These are phyloP conservation scores for Coemansia sp. DNA, from an alignment of 192 early-diverging fungal species.

Conservation along the genomic window DNA sequence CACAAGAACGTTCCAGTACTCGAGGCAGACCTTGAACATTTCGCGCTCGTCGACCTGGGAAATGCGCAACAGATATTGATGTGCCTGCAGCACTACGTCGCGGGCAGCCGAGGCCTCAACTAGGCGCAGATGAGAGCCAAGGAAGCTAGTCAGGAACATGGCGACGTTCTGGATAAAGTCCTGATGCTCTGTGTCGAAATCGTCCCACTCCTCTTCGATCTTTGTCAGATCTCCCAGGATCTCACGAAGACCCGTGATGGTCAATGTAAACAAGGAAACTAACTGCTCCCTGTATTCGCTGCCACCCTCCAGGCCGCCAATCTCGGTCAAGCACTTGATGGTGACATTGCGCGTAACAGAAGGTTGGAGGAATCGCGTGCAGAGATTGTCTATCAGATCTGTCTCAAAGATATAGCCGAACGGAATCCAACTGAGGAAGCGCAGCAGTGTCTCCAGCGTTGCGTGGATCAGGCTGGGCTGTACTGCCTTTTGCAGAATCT, in stretches of 20 bases:
- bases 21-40: slow-evolving; percentile 96
- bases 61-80: slow-evolving; percentile 87
- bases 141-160: slow-evolving; percentile 87
- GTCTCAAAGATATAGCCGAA: slow-evolving; percentile 98
- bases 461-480: slow-evolving; percentile 88
- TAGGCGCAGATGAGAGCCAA: slow-evolving; percentile 74
- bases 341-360: slow-evolving; percentile 89
- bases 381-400: slow-evolving; percentile 81
- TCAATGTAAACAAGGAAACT: slow-evolving; percentile 81
- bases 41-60: slow-evolving; percentile 94
- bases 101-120: slow-evolving; percentile 61
- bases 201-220: slow-evolving; percentile 77
- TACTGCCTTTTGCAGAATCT: slow-evolving; percentile 89
- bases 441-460: slow-evolving; percentile 91
- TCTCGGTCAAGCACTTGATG: slow-evolving; percentile 96
- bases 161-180: slow-evolving; percentile 96
- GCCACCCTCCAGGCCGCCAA: slow-evolving; percentile 80
- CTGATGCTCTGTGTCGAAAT: slow-evolving; percentile 83
- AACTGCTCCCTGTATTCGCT: slow-evolving; percentile 85
- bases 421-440: slow-evolving; percentile 98
- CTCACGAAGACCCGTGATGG: slow-evolving; percentile 59
- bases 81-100: slow-evolving; percentile 68
- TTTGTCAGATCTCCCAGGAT: slow-evolving; percentile 61
- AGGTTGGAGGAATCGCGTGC: slow-evolving; percentile 79
- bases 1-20: slow-evolving; percentile 95